A percentile compares a stretch with the other conserved stretches of the same genome.
phyloP scores from a whole-genome alignment of 2,329 filamentous ascomycete species.

The Paraphaeosphaeria minitans region DNA sequence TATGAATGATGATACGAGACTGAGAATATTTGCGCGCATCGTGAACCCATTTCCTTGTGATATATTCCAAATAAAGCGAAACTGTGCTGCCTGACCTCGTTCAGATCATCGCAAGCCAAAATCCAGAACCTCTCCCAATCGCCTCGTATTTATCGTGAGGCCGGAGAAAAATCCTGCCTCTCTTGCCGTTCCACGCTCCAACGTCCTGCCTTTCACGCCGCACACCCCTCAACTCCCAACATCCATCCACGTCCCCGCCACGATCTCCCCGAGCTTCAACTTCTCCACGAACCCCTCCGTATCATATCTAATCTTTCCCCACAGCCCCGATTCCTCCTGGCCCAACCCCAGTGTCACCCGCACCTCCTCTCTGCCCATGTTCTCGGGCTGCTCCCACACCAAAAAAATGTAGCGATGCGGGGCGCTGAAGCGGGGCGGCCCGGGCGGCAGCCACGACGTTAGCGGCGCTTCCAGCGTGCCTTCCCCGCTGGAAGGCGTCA shows the following conservation, averaged over 20 bases:
- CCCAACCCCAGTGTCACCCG: not conserved
- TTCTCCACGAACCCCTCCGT: not conserved
- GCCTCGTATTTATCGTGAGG: too few species aligned
- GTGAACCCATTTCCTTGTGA: not conserved
- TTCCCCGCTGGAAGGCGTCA: not conserved
- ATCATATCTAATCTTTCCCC: conserved; percentile 1
- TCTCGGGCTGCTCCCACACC: conserved; percentile 8
- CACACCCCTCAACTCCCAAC: not conserved
- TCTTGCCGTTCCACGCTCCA: not conserved
- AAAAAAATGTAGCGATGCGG: conserved; percentile 10
- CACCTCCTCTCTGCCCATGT: conserved; percentile 2
- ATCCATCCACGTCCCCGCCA: conserved; percentile 6
- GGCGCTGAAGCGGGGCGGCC: not conserved
- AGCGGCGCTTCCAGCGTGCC: conserved; percentile 3
- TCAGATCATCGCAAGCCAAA: not conserved
- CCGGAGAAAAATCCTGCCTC: not conserved
- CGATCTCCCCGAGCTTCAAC: not conserved
- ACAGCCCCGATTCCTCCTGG: not conserved
- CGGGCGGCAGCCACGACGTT: not conserved
- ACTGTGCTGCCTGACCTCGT: not conserved
- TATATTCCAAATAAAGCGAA: not conserved
- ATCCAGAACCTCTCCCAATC: not conserved
- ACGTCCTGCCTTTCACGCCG: not conserved
- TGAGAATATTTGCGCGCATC: not conserved
- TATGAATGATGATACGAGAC: conserved; percentile 10